phyloP scores from a whole-genome alignment of 2,329 filamentous ascomycete genomes.

The Paecilomyces fulvus region DNA sequence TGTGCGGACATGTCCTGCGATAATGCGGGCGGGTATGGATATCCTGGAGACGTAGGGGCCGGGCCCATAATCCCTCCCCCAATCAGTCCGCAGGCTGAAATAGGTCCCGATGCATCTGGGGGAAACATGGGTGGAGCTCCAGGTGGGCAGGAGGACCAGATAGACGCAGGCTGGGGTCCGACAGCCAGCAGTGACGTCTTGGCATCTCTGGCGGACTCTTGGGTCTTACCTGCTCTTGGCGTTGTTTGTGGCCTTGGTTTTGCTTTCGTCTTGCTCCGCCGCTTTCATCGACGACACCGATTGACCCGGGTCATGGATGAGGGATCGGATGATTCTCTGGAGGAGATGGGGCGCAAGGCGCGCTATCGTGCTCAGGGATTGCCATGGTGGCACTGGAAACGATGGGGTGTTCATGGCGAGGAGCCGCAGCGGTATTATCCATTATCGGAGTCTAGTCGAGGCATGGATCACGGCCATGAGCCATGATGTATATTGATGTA shows the following conservation, averaged over 20 bases:
- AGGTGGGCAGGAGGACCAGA: background rate
- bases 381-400: slow-evolving; percentile 25
- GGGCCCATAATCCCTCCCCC: slow-evolving; percentile 19
- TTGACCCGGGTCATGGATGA: slow-evolving; percentile 4
- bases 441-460: slow-evolving; percentile 13
- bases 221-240: background rate
- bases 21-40: slow-evolving; percentile 21
- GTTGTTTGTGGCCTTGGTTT: background rate
- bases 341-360: slow-evolving; percentile 14
- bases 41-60: slow-evolving; percentile 19
- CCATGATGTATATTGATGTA: background rate
- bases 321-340: slow-evolving; percentile 9
- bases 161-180: background rate
- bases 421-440: slow-evolving; percentile 17
- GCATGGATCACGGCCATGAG: background rate
- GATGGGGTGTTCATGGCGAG: slow-evolving; percentile 13
- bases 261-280: background rate
- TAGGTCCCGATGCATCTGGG: slow-evolving; percentile 3
- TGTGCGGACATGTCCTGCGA: slow-evolving; percentile 21
- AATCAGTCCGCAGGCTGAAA: slow-evolving; percentile 25
- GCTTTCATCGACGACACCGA: slow-evolving; percentile 4
- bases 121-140: background rate
- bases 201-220: background rate
- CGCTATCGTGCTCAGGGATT: slow-evolving; percentile 2
- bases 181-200: background rate